A percentile compares a stretch with the other conserved stretches of the same genome.
These are phyloP conservation scores for Sicyos baderoa DNA, from an alignment of 306 rosid species.

Conservation along the genomic window DNA sequence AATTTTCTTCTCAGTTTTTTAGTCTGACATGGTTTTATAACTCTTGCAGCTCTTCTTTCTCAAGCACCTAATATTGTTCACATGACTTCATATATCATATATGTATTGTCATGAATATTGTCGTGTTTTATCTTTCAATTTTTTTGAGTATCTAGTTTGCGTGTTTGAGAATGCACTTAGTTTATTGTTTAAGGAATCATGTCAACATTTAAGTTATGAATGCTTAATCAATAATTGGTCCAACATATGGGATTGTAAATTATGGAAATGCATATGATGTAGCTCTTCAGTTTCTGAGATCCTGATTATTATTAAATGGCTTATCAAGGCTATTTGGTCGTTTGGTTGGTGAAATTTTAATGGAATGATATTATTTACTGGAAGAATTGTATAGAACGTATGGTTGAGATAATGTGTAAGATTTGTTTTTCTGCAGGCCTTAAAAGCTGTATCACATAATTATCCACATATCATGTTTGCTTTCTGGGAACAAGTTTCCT, in stretches of 20 bases:
- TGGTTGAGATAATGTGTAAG: neutral
- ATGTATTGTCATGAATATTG: neutral
- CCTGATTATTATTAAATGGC: neutral
- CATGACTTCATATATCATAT: neutral
- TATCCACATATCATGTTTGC: conserved; percentile 59
- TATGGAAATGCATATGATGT: conserved; percentile 1
- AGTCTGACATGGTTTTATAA: conserved; percentile 16
- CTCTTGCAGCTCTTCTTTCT: conserved; percentile 20
- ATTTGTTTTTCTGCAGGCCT: conserved; percentile 47
- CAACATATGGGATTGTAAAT: neutral
- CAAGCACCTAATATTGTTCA: conserved; percentile 1
- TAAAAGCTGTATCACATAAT: conserved; percentile 73
- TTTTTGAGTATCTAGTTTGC: neutral
- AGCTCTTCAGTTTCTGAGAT: conserved; percentile 9
- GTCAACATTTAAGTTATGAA: neutral
- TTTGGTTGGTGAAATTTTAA: neutral
- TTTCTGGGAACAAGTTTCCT: conserved; percentile 68
- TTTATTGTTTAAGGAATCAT: conserved; percentile 1
- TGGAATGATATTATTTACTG: neutral
- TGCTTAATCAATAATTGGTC: neutral
- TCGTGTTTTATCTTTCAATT: neutral
- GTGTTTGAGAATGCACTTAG: neutral
- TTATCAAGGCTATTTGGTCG: neutral
- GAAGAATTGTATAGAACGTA: neutral
- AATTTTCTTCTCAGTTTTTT: neutral